Conservation (phyloP, 306 rosid genomes). For the peach (Prunus persica) region DNA sequence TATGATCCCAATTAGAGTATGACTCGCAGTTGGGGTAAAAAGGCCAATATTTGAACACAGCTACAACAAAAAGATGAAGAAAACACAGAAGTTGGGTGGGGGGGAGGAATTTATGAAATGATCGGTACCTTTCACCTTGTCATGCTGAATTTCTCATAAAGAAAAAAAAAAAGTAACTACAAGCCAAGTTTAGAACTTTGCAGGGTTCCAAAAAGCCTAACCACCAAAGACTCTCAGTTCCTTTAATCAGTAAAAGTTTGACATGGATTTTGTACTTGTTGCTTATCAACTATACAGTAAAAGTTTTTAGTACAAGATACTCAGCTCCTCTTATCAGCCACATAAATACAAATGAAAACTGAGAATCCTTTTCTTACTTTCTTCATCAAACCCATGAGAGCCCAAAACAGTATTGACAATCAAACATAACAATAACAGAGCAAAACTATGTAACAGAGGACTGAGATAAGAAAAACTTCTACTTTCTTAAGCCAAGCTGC, state of each 20-base stretch:
- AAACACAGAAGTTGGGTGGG: neutral
- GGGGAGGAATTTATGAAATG: too few relatives aligned
- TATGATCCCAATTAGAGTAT: neutral
- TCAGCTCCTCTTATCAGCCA: neutral
- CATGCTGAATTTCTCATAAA: too few relatives aligned
- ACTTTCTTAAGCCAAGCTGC: neutral
- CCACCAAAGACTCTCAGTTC: neutral
- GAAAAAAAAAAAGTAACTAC: neutral
- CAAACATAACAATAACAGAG: slow-evolving; percentile 5
- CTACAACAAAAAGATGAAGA: neutral
- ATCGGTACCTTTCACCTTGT: neutral
- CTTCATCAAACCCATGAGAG: neutral
- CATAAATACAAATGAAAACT: neutral
- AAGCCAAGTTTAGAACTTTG: neutral
- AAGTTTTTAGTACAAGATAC: too few relatives aligned
- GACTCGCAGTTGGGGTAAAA: neutral
- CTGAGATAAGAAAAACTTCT: neutral
- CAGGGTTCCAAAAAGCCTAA: neutral
- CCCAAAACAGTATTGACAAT: neutral
- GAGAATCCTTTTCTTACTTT: neutral
- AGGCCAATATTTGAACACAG: neutral
- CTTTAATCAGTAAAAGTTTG: neutral
- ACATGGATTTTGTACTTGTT: too few relatives aligned
- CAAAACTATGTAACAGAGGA: slow-evolving; percentile 1
- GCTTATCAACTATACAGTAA: too few relatives aligned